These are phyloP conservation scores for Fragaria iinumae DNA, from an alignment of 306 rosid species.

Conservation along the genomic window DNA sequence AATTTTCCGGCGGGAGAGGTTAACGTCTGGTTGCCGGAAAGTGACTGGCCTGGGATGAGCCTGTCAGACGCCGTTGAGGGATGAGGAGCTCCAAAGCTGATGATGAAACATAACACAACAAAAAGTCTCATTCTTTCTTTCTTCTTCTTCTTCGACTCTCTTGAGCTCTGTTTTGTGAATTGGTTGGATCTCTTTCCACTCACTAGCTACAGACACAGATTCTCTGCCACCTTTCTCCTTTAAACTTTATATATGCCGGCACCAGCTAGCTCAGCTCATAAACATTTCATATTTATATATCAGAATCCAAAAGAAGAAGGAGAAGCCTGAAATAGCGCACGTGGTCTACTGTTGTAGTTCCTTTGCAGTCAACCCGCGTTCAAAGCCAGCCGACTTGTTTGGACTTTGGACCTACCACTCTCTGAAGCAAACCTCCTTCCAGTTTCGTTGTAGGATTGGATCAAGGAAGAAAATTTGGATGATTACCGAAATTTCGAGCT, in stretches of 20 bases:
- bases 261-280: not conserved
- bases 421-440: not conserved
- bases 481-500: no score
- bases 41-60: constrained; percentile 22
- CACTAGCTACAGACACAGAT: not conserved
- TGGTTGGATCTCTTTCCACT: not conserved
- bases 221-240: not conserved
- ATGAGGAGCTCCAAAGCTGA: not conserved
- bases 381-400: no score
- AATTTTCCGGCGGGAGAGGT: constrained; percentile 17
- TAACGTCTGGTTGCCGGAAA: constrained; percentile 23
- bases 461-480: no score
- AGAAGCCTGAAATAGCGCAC: not conserved
- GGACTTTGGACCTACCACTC: not conserved
- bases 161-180: not conserved
- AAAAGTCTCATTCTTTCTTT: not conserved
- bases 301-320: not conserved
- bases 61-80: constrained; percentile 12
- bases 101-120: not conserved
- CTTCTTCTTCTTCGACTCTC: not conserved
- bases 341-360: not conserved
- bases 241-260: not conserved
- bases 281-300: no score
- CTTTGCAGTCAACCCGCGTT: not conserved
- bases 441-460: no score